Evolutionary conservation across 2,329 filamentous ascomycete genomes (phyloP).

Genomic region (Epichloe bromicola): DNA sequence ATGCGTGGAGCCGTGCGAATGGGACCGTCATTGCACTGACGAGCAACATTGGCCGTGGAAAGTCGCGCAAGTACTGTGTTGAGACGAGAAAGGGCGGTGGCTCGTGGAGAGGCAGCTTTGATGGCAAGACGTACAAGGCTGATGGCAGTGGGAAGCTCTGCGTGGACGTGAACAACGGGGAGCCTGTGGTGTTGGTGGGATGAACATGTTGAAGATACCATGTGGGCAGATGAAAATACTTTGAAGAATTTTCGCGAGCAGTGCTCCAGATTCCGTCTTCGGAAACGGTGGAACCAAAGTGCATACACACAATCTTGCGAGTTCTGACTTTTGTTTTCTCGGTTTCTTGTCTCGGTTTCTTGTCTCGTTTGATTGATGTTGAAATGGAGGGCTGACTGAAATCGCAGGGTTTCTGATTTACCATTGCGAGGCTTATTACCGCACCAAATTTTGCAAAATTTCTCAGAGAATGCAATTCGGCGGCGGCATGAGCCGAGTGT

Average conservation of each 20-base stretch:
- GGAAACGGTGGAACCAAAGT: too few species aligned
- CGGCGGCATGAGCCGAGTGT: background rate
- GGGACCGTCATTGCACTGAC: slow-evolving; percentile 33
- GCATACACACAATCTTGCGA: too few species aligned
- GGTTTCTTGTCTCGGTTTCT: too few species aligned
- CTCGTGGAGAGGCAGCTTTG: slow-evolving; percentile 27
- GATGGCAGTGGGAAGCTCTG: slow-evolving; percentile 29
- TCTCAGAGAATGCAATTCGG: too few species aligned
- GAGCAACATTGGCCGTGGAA: slow-evolving; percentile 27
- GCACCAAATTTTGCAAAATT: too few species aligned
- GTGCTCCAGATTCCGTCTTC: too few species aligned
- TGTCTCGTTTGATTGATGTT: too few species aligned
- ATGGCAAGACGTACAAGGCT: slow-evolving; percentile 20
- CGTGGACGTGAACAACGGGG: slow-evolving; percentile 25
- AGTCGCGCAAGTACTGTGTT: slow-evolving; percentile 28
- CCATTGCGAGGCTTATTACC: too few species aligned
- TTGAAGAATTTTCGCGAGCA: too few species aligned
- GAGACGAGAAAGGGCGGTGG: slow-evolving; percentile 23
- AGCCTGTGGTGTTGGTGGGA: slow-evolving; percentile 23
- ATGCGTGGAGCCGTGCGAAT: slow-evolving; percentile 31
- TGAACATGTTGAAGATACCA: background rate
- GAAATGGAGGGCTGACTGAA: too few species aligned
- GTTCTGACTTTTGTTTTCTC: too few species aligned
- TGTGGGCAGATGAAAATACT: background rate
- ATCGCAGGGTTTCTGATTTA: too few species aligned